phyloP scores from a whole-genome alignment of 331 rosid genomes.

The Pyracantha coccinea region DNA sequence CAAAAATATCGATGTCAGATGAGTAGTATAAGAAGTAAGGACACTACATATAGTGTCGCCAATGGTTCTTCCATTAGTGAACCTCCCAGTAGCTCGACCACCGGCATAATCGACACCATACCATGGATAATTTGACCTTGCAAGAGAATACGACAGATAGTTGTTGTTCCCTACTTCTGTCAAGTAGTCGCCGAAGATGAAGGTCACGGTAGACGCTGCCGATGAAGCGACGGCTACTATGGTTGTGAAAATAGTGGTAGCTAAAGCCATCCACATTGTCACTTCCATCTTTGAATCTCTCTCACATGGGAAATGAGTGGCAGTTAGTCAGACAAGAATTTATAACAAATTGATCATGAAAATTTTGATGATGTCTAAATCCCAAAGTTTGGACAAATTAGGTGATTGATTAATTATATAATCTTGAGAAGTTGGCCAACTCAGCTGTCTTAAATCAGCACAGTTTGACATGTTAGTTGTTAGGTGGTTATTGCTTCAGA shows the following conservation, averaged over 20 bases:
- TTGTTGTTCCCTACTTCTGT: conserved; percentile 90
- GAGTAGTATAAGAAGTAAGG: background rate
- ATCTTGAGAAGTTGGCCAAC: conserved; percentile 55
- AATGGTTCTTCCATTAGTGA: conserved; percentile 82
- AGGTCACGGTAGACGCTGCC: conserved; percentile 27
- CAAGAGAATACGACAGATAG: conserved; percentile 61
- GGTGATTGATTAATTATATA: no score
- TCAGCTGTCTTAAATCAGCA: conserved; percentile 9
- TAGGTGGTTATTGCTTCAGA: background rate
- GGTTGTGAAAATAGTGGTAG: conserved; percentile 3
- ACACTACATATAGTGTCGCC: conserved; percentile 67
- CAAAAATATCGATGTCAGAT: background rate
- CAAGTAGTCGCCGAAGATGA: conserved; percentile 66
- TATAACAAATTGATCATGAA: background rate
- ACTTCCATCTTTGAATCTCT: background rate
- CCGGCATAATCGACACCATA: conserved; percentile 74
- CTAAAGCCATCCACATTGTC: conserved; percentile 13
- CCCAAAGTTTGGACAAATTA: conserved; percentile 23
- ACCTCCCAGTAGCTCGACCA: conserved; percentile 75
- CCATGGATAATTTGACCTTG: conserved; percentile 71
- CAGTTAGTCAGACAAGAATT: background rate
- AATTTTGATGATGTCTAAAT: conserved; percentile 12
- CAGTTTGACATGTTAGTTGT: conserved; percentile 9
- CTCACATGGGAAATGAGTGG: background rate
- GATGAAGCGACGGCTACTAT: conserved; percentile 21